Base-by-base conservation (phyloP, 345 rosid genomes). In the Litchi chinensis region DNA sequence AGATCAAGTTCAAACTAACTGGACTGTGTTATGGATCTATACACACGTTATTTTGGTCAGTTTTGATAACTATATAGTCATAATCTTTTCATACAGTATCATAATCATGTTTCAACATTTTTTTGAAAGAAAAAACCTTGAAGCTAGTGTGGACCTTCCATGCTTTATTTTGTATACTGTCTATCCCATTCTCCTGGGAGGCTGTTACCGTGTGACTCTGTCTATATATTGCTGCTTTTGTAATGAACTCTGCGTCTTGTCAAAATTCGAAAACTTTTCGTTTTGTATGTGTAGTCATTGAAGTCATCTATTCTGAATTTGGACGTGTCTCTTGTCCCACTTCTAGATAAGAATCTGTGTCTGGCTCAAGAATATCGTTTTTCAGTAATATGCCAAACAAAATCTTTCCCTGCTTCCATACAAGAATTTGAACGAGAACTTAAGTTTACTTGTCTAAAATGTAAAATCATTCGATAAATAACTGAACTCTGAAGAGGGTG, bases 361-460 rank as follows among this genome's bases (percentile, higher is more conserved):
- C 78, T 39, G 41, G 78, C 75, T 57, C 81, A 5, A 15, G 63
- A 15, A 28, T 8, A 39, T 90, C 85, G 10, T 79, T 65, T 81
- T 85, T 87, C 79, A 94, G 84, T 78, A 95, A 83, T 82, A 91
- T 83, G 37, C 99, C 98, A 41, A 95, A 95, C 71, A 95, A 82
- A 62, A 95, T 93, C 87, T 90, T 95, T 39, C 99, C 98, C 99
- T 95, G 97, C 57, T 68, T 76, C 81, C 72, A 82, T 5, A 32
- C 39, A 75, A 57, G 43, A 68, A 50, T 78, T 69, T 56, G 10
- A 50, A 32, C 21, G 56, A 76, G 22, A 76, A 15, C 19, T 60
- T 32, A 32, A 22, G 18, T 8, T 66, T 21, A 65, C 28, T 66
- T 5, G 40, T 32, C 62, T 6, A 21, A 16, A 26, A n/a, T 39